A percentile compares a stretch with the other conserved stretches of the same genome.
Evolutionary conservation across 140 eudicot species (phyloP).

Genomic region (Ambrosia hybrid): DNA sequence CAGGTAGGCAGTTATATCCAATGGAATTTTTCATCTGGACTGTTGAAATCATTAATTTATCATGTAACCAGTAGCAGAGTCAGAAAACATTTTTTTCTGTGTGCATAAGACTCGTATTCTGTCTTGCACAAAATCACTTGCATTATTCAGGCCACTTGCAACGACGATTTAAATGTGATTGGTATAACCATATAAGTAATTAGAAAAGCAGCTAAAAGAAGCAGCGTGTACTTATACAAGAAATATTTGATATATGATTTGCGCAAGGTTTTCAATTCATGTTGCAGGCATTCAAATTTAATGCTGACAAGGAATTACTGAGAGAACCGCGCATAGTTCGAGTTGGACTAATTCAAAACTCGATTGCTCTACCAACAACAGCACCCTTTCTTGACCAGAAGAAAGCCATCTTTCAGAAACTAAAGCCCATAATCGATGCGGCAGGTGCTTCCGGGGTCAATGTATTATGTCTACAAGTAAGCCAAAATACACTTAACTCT

Average conservation of each 20-base stretch:
- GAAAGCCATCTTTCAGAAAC: slow-evolving; percentile 72
- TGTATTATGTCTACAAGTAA: slow-evolving; percentile 84
- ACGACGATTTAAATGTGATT: too few species aligned
- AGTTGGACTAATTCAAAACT: slow-evolving; percentile 79
- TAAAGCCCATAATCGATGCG: slow-evolving; percentile 86
- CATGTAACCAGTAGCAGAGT: too few species aligned
- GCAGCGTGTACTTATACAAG: too few species aligned
- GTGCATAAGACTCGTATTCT: too few species aligned
- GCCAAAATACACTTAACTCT: slow-evolving; percentile 14
- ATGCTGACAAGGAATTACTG: slow-evolving; percentile 71
- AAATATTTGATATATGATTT: background rate
- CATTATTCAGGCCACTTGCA: too few species aligned
- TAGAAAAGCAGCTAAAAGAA: too few species aligned
- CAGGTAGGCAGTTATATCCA: slow-evolving; percentile 51
- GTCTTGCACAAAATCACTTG: too few species aligned
- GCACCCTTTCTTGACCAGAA: slow-evolving; percentile 66
- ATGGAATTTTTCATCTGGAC: background rate
- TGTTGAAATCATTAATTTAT: background rate
- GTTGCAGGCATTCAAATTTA: slow-evolving; percentile 71
- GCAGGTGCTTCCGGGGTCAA: slow-evolving; percentile 97
- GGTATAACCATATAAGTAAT: too few species aligned
- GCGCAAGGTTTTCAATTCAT: background rate
- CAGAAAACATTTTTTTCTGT: too few species aligned
- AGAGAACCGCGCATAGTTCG: slow-evolving; percentile 89
- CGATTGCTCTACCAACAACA: slow-evolving; percentile 79